Conservation (phyloP, 768 basidiomycete genomes). For the Pleurotus platypus region DNA sequence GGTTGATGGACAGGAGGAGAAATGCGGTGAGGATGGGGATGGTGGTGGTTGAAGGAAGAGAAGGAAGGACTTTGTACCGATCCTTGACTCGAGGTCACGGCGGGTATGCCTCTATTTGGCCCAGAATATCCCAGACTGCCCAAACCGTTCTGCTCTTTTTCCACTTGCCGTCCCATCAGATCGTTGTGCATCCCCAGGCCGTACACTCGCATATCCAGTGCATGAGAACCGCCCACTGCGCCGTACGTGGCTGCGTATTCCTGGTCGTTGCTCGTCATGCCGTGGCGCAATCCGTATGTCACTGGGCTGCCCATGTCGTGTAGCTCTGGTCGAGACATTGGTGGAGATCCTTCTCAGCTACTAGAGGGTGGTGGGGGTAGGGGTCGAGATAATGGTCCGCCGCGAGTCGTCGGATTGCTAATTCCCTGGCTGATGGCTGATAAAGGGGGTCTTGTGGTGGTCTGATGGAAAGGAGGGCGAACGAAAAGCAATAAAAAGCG, state of each 20-base stretch:
- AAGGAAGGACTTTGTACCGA: conserved; percentile 20
- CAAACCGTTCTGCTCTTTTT: conserved; percentile 1
- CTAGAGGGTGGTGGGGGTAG: conserved; percentile 39
- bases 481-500: conserved; percentile 19
- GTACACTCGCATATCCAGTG: neutral
- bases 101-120: conserved; percentile 42
- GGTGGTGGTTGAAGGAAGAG: conserved; percentile 45
- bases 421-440: neutral
- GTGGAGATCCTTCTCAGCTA: neutral
- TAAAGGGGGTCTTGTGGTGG: conserved; percentile 6
- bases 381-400: too few relatives aligned
- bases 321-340: conserved; percentile 42
- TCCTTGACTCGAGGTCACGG: conserved; percentile 23
- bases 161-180: neutral
- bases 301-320: conserved; percentile 35
- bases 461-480: conserved; percentile 7
- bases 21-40: conserved; percentile 31
- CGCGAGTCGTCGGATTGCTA: too few relatives aligned
- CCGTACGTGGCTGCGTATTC: neutral
- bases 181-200: neutral
- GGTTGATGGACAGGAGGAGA: conserved; percentile 22
- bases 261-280: conserved; percentile 6
- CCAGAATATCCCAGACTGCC: conserved; percentile 11
- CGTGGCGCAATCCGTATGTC: conserved; percentile 16
- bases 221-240: neutral